Evolutionary conservation across 805 yeast genomes (phyloP).

Genomic region (Monosporozyma yasuniensis): DNA sequence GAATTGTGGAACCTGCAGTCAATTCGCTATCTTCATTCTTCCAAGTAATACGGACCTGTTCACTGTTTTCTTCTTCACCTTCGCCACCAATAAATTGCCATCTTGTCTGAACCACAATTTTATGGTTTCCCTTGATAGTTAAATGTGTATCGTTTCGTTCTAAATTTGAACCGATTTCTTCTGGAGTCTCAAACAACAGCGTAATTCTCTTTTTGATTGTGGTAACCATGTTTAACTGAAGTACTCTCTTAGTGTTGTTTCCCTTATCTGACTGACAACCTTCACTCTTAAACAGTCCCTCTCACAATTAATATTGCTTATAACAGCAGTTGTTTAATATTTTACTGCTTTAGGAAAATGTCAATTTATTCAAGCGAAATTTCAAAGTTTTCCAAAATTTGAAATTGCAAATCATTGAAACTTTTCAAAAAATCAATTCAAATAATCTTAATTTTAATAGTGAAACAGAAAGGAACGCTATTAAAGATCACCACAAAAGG

Average conservation of each 20-base stretch:
- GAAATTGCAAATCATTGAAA: background rate
- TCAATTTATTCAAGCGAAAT: background rate
- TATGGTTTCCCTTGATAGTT: constrained; percentile 10
- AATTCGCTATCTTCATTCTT: background rate
- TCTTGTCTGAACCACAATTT: constrained; percentile 14
- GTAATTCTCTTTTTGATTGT: constrained; percentile 12
- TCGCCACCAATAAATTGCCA: constrained; percentile 3
- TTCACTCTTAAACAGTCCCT: background rate
- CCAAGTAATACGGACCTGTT: constrained; percentile 12
- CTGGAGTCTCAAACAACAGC: constrained; percentile 12
- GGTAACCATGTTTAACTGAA: background rate
- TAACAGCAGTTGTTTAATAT: background rate
- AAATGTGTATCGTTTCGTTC: constrained; percentile 12
- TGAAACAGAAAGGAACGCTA: background rate
- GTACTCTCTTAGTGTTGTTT: background rate
- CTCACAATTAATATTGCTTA: background rate
- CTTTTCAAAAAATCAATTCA: background rate
- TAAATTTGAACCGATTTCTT: constrained; percentile 9
- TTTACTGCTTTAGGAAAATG: background rate
- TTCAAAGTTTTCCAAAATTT: background rate
- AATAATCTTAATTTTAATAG: background rate
- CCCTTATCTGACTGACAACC: background rate
- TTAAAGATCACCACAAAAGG: background rate
- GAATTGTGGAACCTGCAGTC: background rate
- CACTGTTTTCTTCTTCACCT: background rate